Conservation (phyloP, 331 rosid species). For the Saraca asoca region DNA sequence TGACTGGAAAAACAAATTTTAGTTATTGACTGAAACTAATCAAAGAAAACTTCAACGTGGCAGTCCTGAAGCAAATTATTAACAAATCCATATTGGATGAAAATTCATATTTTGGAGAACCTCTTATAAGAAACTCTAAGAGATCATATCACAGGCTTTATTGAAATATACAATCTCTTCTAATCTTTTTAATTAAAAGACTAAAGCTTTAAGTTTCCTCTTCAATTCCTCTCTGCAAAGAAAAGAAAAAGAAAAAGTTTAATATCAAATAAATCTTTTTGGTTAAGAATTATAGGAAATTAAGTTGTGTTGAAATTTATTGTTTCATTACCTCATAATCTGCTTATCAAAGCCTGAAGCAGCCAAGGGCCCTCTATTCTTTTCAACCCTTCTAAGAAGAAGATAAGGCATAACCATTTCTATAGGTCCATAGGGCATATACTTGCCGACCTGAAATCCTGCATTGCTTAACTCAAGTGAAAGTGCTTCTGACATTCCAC, state of each 20-base stretch:
- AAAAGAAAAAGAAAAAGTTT: background rate
- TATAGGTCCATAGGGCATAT: slow-evolving; percentile 88
- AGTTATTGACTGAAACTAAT: too few species aligned
- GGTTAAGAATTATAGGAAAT: too few species aligned
- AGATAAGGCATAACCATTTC: slow-evolving; percentile 83
- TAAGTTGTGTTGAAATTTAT: background rate
- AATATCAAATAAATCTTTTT: background rate
- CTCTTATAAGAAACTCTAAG: too few species aligned
- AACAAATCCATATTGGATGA: too few species aligned
- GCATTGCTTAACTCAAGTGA: slow-evolving; percentile 78
- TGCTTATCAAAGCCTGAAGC: slow-evolving; percentile 68
- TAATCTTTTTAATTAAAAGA: slow-evolving; percentile 20
- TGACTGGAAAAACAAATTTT: too few species aligned
- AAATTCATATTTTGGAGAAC: too few species aligned
- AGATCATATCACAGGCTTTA: too few species aligned
- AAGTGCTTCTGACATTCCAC: slow-evolving; percentile 91
- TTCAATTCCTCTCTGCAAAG: slow-evolving; percentile 56
- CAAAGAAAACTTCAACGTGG: too few species aligned
- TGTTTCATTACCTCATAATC: slow-evolving; percentile 56
- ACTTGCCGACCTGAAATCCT: slow-evolving; percentile 94
- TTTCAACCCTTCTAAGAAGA: slow-evolving; percentile 84
- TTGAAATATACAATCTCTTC: slow-evolving; percentile 29
- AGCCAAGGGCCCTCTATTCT: slow-evolving; percentile 79
- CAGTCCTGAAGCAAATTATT: too few species aligned
- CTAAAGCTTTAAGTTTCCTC: slow-evolving; percentile 54